Evolutionary conservation across 164 flowering plant genomes (phyloP), one percentile per base, ranked within the genome.

Genomic region (Aristolochia contorta): DNA sequence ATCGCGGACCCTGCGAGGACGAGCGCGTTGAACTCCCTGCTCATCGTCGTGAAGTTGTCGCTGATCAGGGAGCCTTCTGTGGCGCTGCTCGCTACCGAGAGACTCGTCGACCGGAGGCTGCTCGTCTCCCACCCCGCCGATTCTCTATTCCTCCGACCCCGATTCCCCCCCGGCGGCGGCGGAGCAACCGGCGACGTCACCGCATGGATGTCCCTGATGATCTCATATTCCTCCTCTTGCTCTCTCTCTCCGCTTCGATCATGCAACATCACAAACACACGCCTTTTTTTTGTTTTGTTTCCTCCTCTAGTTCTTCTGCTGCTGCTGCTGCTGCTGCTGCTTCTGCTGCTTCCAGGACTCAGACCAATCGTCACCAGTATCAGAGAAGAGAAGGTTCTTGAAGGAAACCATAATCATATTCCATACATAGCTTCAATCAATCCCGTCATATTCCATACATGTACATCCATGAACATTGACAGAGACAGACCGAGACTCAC

Each of bases 141-240:
- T n/a, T n/a, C n/a, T n/a, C n/a, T n/a, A n/a, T 65, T 51, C 33
- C 70, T 64, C 32, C 74, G 74, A 22, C 64, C 54, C 0, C 46
- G 57, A 20, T 16, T 21, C 53, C 41, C 21, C 5, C 47, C 18
- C 4, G 60, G 57, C 0, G 77, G 69, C 0, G 56, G 79, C 0
- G 30, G 30, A 27, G 30, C 30, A 5, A 5, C 30, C 0, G 82
- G 83, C 0, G 81, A 70, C 14, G 77, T 73, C 60, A 88, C 50
- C 30, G 89, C 84, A 53, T 86, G 86, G 82, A 87, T 84, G 68
- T 87, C 94, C 12, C 94, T 61, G 59, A 86, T 61, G 59, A 86
- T 68, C 54, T 67, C 65, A 51, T 48, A 1, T 8, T 47, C 52
- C 21, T 19, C 21, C 52, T 48, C 52, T 19, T 5, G 6, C 21